These are phyloP conservation scores for Lasiodiplodia sp. DNA, from an alignment of 2,329 filamentous ascomycete species.

Conservation along the genomic window DNA sequence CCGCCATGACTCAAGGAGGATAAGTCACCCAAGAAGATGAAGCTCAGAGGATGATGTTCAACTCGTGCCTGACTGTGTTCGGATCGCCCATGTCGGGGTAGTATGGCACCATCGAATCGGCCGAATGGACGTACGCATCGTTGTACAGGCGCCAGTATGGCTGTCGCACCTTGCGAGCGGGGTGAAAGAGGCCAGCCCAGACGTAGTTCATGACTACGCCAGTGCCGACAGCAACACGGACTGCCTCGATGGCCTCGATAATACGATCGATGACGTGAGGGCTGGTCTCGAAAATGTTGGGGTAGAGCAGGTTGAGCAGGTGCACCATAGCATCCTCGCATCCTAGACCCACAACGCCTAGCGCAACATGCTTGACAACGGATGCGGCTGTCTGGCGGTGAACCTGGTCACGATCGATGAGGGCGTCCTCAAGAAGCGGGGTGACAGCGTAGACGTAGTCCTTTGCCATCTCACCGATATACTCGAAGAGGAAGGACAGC, in stretches of 20 bases:
- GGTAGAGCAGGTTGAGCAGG: slow-evolving; percentile 92
- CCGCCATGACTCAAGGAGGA: neutral
- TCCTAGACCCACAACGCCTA: slow-evolving; percentile 95
- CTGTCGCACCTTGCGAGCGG: slow-evolving; percentile 88
- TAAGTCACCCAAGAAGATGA: neutral
- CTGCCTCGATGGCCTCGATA: slow-evolving; percentile 95
- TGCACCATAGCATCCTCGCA: slow-evolving; percentile 99
- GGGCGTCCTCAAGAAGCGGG: slow-evolving; percentile 91
- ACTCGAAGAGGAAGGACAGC: slow-evolving; percentile 96
- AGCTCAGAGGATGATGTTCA: slow-evolving; percentile 79
- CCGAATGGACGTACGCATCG: slow-evolving; percentile 90
- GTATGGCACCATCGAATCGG: slow-evolving; percentile 95
- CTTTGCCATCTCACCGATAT: slow-evolving; percentile 99
- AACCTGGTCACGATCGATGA: slow-evolving; percentile 97
- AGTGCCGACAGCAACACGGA: slow-evolving; percentile 90
- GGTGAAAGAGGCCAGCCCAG: slow-evolving; percentile 97
- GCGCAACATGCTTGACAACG: slow-evolving; percentile 96
- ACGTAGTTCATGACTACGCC: slow-evolving; percentile 97
- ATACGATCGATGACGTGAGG: slow-evolving; percentile 98
- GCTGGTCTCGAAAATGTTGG: slow-evolving; percentile 96
- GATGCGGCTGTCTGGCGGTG: slow-evolving; percentile 95
- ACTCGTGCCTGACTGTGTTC: slow-evolving; percentile 77
- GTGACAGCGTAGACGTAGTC: slow-evolving; percentile 99
- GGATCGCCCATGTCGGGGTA: slow-evolving; percentile 89
- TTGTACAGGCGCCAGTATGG: slow-evolving; percentile 99